Conservation (phyloP, 441 rosid genomes). For the Raphanus hybrid region DNA sequence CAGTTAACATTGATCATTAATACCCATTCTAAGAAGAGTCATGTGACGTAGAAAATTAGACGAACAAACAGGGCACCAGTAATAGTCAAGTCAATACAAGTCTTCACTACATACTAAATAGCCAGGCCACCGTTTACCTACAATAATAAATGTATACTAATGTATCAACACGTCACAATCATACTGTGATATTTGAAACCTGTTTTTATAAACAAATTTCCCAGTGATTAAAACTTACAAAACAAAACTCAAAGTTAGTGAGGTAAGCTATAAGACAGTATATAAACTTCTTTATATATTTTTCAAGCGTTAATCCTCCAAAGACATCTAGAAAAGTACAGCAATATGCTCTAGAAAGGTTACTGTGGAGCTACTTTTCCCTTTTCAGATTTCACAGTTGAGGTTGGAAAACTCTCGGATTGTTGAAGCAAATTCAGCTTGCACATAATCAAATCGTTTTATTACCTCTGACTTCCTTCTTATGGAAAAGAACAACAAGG, state of each 20-base stretch:
- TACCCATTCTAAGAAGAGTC: not conserved
- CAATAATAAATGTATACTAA: not conserved
- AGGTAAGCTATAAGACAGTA: not conserved
- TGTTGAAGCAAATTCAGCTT: no score
- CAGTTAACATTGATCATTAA: conserved; percentile 5
- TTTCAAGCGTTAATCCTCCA: not conserved
- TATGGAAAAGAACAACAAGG: no score
- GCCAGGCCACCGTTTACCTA: conserved; percentile 4
- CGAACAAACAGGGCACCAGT: conserved; percentile 22
- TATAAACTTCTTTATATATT: not conserved
- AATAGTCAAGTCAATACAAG: conserved; percentile 11
- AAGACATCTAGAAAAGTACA: not conserved
- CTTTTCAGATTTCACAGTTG: no score
- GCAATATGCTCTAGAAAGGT: not conserved
- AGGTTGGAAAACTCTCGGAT: no score
- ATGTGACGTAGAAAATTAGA: conserved; percentile 16
- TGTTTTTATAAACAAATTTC: not conserved
- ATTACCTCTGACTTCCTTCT: no score
- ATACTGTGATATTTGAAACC: not conserved
- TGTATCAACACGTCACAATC: conserved; percentile 4
- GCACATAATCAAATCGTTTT: no score
- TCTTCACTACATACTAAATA: conserved; percentile 2
- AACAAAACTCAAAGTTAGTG: not conserved
- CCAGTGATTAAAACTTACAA: not conserved
- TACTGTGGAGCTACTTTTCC: not conserved